Percentiles rank a stretch among this genome's conserved stretches.
Evolutionary conservation across 2,329 filamentous ascomycete genomes (phyloP).

Genomic region (Acephala macrosclerotiorum): DNA sequence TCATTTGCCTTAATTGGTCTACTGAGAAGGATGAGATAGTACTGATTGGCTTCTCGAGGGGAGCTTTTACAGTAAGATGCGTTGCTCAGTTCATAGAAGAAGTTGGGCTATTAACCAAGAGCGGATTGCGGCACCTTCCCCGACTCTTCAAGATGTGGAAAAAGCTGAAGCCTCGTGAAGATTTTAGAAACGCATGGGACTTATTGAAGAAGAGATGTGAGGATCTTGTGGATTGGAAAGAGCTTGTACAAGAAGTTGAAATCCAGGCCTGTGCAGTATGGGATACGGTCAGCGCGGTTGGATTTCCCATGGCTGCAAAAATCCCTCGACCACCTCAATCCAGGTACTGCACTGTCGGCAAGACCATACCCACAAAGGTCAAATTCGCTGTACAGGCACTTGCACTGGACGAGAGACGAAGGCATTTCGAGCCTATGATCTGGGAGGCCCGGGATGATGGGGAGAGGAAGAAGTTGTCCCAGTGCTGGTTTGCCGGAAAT

Average conservation of each 20-base stretch:
- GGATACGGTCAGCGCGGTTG: slow-evolving; percentile 22
- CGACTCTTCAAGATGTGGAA: slow-evolving; percentile 22
- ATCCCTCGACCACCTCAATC: background rate
- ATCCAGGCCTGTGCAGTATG: slow-evolving; percentile 25
- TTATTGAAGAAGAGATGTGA: slow-evolving; percentile 2
- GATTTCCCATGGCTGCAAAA: background rate
- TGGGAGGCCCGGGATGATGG: slow-evolving; percentile 38
- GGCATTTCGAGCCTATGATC: slow-evolving; percentile 44
- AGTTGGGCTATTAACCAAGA: slow-evolving; percentile 36
- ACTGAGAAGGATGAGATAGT: slow-evolving; percentile 45
- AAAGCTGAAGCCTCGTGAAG: background rate
- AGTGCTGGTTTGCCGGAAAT: slow-evolving; percentile 52
- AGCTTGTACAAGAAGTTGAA: background rate
- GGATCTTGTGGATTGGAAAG: background rate
- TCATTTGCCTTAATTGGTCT: slow-evolving; percentile 48
- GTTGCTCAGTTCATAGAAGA: slow-evolving; percentile 36
- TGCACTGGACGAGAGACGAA: slow-evolving; percentile 53
- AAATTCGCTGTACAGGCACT: slow-evolving; percentile 55
- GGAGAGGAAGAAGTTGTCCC: slow-evolving; percentile 39
- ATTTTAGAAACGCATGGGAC: background rate
- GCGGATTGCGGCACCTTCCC: slow-evolving; percentile 39
- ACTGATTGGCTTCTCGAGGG: slow-evolving; percentile 47
- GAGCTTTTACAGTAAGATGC: slow-evolving; percentile 47
- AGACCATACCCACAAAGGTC: slow-evolving; percentile 42
- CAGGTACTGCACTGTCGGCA: background rate